These are phyloP conservation scores for Incumbomyces lentus DNA, from an alignment of 2,329 filamentous ascomycete genomes.

Conservation along the genomic window DNA sequence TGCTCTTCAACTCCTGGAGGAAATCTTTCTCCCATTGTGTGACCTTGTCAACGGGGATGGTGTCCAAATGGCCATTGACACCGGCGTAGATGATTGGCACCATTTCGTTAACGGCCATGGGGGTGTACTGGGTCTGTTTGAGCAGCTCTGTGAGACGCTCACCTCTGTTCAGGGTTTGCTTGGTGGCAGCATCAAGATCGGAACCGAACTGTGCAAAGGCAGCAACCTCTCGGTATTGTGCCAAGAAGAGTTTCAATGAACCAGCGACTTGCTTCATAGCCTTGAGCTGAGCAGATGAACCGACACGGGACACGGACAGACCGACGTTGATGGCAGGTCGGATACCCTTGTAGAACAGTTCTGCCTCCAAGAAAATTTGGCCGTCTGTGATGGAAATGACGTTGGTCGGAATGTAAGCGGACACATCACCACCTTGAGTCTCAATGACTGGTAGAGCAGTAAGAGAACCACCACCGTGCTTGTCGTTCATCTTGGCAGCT, in stretches of 20 bases:
- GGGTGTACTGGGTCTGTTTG: slow-evolving; percentile 99
- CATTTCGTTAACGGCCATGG: slow-evolving; percentile 99
- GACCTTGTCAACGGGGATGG: slow-evolving; percentile 80
- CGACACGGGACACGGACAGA: slow-evolving; percentile 99
- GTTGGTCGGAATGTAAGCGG: slow-evolving; percentile 99
- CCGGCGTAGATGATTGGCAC: slow-evolving; percentile 98
- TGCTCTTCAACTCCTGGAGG: slow-evolving; percentile 81
- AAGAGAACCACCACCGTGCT: slow-evolving; percentile 88
- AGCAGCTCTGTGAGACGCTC: slow-evolving; percentile 97
- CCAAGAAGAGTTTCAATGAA: slow-evolving; percentile 99
- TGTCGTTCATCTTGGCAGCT: slow-evolving; percentile 97
- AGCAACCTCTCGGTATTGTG: slow-evolving; percentile 99
- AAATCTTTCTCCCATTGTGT: slow-evolving; percentile 91
- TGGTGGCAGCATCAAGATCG: slow-evolving; percentile 95
- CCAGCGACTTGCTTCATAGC: slow-evolving; percentile 99
- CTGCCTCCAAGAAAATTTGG: slow-evolving; percentile 98
- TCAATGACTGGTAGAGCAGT: slow-evolving; percentile 97
- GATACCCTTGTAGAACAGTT: slow-evolving; percentile 99
- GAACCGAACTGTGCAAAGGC: slow-evolving; percentile 99
- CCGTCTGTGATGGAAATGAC: slow-evolving; percentile 99
- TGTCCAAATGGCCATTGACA: slow-evolving; percentile 94
- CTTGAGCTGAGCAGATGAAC: slow-evolving; percentile 98
- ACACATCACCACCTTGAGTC: slow-evolving; percentile 99
- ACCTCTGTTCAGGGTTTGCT: slow-evolving; percentile 96
- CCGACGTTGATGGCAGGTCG: slow-evolving; percentile 99